phyloP scores from a whole-genome alignment of 768 basidiomycete genomes.

The Lactarius deliciosus region DNA sequence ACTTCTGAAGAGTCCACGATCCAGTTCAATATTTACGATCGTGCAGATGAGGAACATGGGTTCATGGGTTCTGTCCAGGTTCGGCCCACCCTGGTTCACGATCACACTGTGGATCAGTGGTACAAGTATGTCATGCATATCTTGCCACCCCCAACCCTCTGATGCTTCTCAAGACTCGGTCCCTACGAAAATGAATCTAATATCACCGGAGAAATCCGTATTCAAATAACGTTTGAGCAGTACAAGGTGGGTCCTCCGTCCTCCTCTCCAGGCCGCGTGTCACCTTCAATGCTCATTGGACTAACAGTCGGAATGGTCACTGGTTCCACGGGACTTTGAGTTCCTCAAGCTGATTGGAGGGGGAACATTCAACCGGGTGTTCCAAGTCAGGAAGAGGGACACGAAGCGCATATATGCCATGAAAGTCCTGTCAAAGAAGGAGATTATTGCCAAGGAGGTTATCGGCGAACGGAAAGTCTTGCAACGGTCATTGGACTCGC shows the following conservation, averaged over 20 bases:
- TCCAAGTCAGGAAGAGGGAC: constrained; percentile 97
- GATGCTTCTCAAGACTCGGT: constrained; percentile 50
- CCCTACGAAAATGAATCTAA: constrained; percentile 71
- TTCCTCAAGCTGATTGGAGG: constrained; percentile 98
- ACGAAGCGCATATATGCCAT: constrained; percentile 99
- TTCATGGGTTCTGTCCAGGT: constrained; percentile 92
- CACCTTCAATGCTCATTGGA: constrained; percentile 2
- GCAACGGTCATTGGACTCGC: constrained; percentile 87
- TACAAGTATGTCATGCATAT: constrained; percentile 67
- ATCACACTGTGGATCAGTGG: constrained; percentile 96
- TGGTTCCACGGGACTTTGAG: constrained; percentile 96
- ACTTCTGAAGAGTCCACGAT: constrained; percentile 83
- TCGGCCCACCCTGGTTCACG: constrained; percentile 87
- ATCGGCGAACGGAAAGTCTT: constrained; percentile 99
- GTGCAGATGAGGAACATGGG: constrained; percentile 72
- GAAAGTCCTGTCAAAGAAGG: constrained; percentile 98
- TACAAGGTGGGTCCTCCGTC: constrained; percentile 62
- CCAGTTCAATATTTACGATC: constrained; percentile 90
- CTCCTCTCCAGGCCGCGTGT: constrained; percentile 12
- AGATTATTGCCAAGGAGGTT: constrained; percentile 98
- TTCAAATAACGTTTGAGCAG: constrained; percentile 93
- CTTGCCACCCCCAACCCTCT: constrained; percentile 8
- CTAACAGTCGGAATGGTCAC: constrained; percentile 71
- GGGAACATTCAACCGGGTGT: constrained; percentile 97
- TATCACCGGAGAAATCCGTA: constrained; percentile 89